Evolutionary conservation across 78 protist genomes (phyloP), one percentile per base, ranked within the genome.

Genomic region (Dictyostelium purpureum): DNA sequence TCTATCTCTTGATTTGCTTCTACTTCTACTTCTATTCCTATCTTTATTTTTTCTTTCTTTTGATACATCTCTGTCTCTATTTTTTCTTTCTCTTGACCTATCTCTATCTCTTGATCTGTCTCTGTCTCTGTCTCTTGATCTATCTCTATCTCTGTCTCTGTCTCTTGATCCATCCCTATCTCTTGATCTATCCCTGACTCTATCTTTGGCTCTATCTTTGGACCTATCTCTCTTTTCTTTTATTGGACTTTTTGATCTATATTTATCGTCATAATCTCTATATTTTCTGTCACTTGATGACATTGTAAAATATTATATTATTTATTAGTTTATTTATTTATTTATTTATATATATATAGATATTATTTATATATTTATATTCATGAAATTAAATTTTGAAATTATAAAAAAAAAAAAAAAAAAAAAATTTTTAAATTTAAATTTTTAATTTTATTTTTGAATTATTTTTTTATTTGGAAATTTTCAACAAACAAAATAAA

Each of bases 41-140:
- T 49, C 54, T 28, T 78, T 43, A 49, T 67, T 38, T 67, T 78
- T 67, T 10, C 31, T 78, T 43, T 78, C 85, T 78, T 43, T 78
- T 47, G 69, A 26, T 67, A 59, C 69, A 70, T 81, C 59, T 65
- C 76, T 81, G 28, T 81, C 76, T 42, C 28, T 81, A 70, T 66
- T 63, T 61, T 40, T 54, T 37, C 31, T 66, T 35, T 67, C 75
- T 80, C 52, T 80, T 71, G 45, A 47, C 26, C 26, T 57, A 42
- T 40, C 52, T 69, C 76, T 69, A 4, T 21, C 11, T 16, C 52
- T 40, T 19, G 21, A 16, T 65, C 74, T 65, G 4, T 56, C 19
- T 18, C 74, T 65, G 6, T 65, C 37, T 59, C 18, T 63, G 33
- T n/a, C n/a, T n/a, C n/a, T n/a, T n/a, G n/a, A n/a, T n/a, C n/a